Evolutionary conservation across 2,329 filamentous ascomycete species (phyloP).

Genomic region (Beauveria sp.): DNA sequence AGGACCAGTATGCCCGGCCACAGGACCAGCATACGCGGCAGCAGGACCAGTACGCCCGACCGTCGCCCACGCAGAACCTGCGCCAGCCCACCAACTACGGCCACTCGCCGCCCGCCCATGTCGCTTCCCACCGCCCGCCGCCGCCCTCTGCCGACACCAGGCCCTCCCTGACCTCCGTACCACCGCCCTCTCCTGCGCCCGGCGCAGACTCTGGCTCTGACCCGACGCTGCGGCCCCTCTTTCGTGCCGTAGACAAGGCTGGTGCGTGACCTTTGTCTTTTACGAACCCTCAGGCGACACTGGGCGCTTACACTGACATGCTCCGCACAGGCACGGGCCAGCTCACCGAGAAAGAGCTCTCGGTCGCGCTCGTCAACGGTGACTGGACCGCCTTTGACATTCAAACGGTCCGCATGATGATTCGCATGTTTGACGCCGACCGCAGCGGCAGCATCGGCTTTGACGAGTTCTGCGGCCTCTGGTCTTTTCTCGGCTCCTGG

Average conservation of each 20-base stretch:
- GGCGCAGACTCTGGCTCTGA: slow-evolving; percentile 47
- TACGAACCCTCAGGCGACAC: neutral
- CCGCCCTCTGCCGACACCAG: slow-evolving; percentile 39
- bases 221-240: slow-evolving; percentile 73
- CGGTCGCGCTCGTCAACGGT: slow-evolving; percentile 86
- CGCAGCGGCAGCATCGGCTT: slow-evolving; percentile 85
- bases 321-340: slow-evolving; percentile 58
- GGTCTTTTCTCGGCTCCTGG: slow-evolving; percentile 95
- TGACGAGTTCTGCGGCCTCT: slow-evolving; percentile 91
- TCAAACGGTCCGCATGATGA: slow-evolving; percentile 97
- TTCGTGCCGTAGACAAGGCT: slow-evolving; percentile 84
- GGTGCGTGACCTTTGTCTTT: slow-evolving; percentile 31
- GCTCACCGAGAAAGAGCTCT: slow-evolving; percentile 78
- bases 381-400: slow-evolving; percentile 92
- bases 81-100: slow-evolving; percentile 29
- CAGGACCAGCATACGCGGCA: slow-evolving; percentile 13
- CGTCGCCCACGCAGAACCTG: slow-evolving; percentile 13
- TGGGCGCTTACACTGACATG: neutral
- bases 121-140: slow-evolving; percentile 30
- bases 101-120: slow-evolving; percentile 41
- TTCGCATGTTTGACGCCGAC: slow-evolving; percentile 97
- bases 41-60: slow-evolving; percentile 16
- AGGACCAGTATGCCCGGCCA: slow-evolving; percentile 18
- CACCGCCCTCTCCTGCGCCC: slow-evolving; percentile 57
- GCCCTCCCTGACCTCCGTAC: slow-evolving; percentile 50